Evolutionary conservation across 805 yeast genomes (phyloP).

Genomic region (Yamadazyma ubonensis): DNA sequence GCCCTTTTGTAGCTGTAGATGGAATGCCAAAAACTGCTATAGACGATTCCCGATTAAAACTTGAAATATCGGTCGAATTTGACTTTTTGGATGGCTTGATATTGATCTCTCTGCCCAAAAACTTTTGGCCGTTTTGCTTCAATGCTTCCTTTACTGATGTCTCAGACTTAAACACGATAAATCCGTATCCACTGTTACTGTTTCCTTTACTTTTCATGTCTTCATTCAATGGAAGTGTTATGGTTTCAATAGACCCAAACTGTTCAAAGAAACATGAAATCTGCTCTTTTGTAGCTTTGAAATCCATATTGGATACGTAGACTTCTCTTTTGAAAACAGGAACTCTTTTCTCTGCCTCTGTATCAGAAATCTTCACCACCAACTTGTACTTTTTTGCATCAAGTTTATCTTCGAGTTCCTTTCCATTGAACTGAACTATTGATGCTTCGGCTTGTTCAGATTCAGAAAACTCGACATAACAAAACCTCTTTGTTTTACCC

Average conservation of each 20-base stretch:
- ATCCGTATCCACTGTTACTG: constrained; percentile 63
- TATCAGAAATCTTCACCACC: constrained; percentile 59
- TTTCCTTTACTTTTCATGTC: constrained; percentile 30
- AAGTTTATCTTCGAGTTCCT: constrained; percentile 26
- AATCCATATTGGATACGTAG: constrained; percentile 43
- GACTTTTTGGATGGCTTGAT: constrained; percentile 35
- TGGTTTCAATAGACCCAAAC: constrained; percentile 53
- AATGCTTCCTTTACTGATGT: constrained; percentile 51
- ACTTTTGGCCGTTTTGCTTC: constrained; percentile 33
- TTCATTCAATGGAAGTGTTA: constrained; percentile 48
- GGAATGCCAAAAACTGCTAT: constrained; percentile 11
- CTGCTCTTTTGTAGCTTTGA: constrained; percentile 36
- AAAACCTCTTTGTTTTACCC: constrained; percentile 52
- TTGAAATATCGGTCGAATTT: neutral
- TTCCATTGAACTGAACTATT: constrained; percentile 39
- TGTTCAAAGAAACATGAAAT: constrained; percentile 43
- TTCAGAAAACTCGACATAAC: constrained; percentile 60
- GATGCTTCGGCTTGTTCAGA: constrained; percentile 48
- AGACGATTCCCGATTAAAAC: constrained; percentile 18
- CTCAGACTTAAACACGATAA: constrained; percentile 47
- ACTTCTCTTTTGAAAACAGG: constrained; percentile 14
- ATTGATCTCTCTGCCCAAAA: constrained; percentile 48
- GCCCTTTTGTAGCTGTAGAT: constrained; percentile 15
- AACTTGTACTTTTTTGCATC: constrained; percentile 33
- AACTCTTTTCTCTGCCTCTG: constrained; percentile 24